phyloP scores from a whole-genome alignment of 2,329 filamentous ascomycete species.

The Xylariaceae sp. region DNA sequence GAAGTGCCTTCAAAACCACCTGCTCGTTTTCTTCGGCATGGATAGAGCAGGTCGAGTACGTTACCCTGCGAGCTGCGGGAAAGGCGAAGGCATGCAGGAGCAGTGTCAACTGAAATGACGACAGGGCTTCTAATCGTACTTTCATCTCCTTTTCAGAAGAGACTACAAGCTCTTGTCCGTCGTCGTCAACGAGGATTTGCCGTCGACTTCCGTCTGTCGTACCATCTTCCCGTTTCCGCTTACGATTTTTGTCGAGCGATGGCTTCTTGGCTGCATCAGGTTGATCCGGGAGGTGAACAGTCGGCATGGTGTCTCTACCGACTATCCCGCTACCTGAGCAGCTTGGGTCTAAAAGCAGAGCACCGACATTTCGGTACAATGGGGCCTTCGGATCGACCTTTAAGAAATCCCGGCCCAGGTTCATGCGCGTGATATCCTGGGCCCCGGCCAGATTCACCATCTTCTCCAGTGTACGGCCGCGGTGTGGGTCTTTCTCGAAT shows the following conservation, averaged over 20 bases:
- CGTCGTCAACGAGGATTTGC: constrained; percentile 60
- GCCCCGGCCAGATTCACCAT: constrained; percentile 85
- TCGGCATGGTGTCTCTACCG: constrained; percentile 79
- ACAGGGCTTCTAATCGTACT: constrained; percentile 51
- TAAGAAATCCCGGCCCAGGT: constrained; percentile 81
- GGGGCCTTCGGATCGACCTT: constrained; percentile 70
- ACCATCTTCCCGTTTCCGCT: constrained; percentile 54
- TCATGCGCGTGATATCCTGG: constrained; percentile 68
- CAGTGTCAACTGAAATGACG: constrained; percentile 81
- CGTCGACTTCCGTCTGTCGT: constrained; percentile 11
- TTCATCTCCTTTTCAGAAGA: constrained; percentile 57
- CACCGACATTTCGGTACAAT: constrained; percentile 74
- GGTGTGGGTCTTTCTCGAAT: constrained; percentile 76
- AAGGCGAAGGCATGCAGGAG: constrained; percentile 86
- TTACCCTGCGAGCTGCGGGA: constrained; percentile 74
- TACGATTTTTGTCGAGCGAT: constrained; percentile 43
- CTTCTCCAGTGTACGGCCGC: constrained; percentile 78
- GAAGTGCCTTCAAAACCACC: constrained; percentile 76
- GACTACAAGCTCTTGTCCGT: constrained; percentile 59
- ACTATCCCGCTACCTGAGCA: constrained; percentile 97
- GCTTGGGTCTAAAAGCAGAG: constrained; percentile 87
- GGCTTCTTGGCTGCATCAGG: constrained; percentile 49
- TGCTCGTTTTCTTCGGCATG: constrained; percentile 88
- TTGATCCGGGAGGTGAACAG: constrained; percentile 63
- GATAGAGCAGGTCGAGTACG: constrained; percentile 93